Evolutionary conservation across 331 rosid species (phyloP), one percentile per base, ranked within the genome.

Genomic region (Malus hybrid): DNA sequence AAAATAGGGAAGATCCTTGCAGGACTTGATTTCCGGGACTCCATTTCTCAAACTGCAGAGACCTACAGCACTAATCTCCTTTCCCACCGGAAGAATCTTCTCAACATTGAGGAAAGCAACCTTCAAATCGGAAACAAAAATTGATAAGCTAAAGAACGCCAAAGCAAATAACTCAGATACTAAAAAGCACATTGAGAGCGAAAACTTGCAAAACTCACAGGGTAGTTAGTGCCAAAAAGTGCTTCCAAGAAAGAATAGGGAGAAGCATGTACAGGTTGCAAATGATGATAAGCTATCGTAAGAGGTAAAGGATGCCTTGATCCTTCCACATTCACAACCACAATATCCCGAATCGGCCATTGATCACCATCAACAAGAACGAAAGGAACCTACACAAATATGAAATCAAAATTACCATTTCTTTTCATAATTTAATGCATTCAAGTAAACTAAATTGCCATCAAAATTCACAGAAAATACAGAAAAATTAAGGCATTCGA

Each of bases 11-110:
- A 95, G 83, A 77, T 92, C 88, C 63, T 83, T 73, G 92, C 96
- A 87, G 4, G 91, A 86, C 81, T 89, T 90, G 75, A 95, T 90
- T 86, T 87, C 97, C n/a, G 81, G 85, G 76, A 82, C 71, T 81
- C 91, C 97, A 77, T 86, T 78, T 73, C 69, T 83, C 29, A 85
- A 73, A 83, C 83, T 80, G 89, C 87, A 89, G 46, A 80, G 60
- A 77, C 97, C 99, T 65, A 94, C 97, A 74, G 91, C 97, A 79
- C 81, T 87, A 42, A 90, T 73, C 77, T 89, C 92, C 85, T 86
- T 89, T 79, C 97, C 99, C 83, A 90, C 65, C 1, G 96, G 92
- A 69, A 94, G 99, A 76, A 94, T 87, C 82, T 92, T 90, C 81
- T 88, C 99, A 81, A 87, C 97, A 60, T 95, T 93, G 24, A 87